Percentiles rank a stretch among this genome's conserved stretches.
Conservation (phyloP, 192 early-diverging fungal species). For the Coemansia sp. region DNA sequence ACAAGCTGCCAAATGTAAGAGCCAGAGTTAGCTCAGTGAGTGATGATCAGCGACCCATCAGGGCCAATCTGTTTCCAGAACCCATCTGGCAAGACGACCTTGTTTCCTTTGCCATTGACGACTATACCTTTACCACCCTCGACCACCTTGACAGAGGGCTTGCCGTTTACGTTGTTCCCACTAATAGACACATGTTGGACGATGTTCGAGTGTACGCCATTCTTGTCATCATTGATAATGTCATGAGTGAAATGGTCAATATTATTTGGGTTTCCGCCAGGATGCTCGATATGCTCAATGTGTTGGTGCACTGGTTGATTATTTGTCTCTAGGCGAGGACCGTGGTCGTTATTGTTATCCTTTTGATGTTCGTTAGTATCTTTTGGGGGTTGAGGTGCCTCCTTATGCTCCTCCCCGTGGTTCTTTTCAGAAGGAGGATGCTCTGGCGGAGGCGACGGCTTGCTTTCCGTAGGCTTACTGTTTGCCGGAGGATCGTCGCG, state of each 20-base stretch:
- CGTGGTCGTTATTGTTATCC: not conserved
- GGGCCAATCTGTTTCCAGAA: not conserved
- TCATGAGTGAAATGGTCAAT: conserved; percentile 28
- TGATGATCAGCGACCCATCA: not conserved
- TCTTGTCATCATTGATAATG: conserved; percentile 34
- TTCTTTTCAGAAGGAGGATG: conserved; percentile 1
- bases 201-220: conserved; percentile 32
- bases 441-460: not conserved
- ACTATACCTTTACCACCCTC: conserved; percentile 21
- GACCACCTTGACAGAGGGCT: conserved; percentile 12
- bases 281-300: conserved; percentile 38
- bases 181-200: conserved; percentile 33
- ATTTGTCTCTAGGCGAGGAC: not conserved
- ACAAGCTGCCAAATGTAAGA: not conserved
- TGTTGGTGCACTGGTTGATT: conserved; percentile 22
- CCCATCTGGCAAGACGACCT: conserved; percentile 6
- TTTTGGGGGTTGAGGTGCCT: too few species aligned
- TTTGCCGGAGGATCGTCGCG: too few species aligned
- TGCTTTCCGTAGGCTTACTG: too few species aligned
- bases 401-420: not conserved
- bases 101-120: conserved; percentile 38
- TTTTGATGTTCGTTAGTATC: not conserved
- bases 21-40: not conserved
- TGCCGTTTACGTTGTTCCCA: conserved; percentile 31
- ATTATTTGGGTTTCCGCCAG: conserved; percentile 39